Base-by-base conservation (phyloP, 768 basidiomycete species). In the Pleurotus cornucopiae region DNA sequence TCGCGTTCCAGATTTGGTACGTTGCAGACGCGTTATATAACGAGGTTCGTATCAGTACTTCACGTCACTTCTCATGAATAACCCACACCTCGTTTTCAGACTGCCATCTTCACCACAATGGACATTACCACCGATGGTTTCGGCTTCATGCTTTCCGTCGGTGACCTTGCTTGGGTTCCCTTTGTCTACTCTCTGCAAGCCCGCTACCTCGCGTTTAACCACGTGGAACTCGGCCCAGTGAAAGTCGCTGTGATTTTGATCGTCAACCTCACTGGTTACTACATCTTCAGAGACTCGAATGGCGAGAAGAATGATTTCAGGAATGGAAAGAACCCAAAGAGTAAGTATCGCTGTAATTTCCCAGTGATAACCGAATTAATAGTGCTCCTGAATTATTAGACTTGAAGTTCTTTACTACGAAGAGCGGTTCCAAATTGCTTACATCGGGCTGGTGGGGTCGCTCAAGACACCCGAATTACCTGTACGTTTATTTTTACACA, bases 61-160 rank as follows among this genome's bases (percentile, higher is more conserved):
- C 34, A n/a, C 4, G 9, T 49, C 3, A 41, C 46, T 21, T 43
- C 55, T 26, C 16, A 37, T 13, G 18, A 26, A 18, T 46, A 25
- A 18, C 47, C 57, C 12, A 25, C 51, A 21, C 30, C 43, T 43
- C 16, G 46, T 11, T 16, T 38, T 0, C 61, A 97, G 92, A 81
- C 90, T 1, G 88, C 91, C 7, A 80, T 99, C 61, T 79, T 98
- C 56, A 95, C 92, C 1, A 94, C 89, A 3, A 99, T 99, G 91
- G 97, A 99, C 66, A 95, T 99, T 66, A 95, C 88, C 2, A 91
- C 90, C 9, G 97, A 99, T 63, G 97, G 97, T 9, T 98, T 98
- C 64, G 97, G 97, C 5, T 98, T 94, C 80, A 99, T 99, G 97
- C 87, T 99, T 25, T 73, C 93, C 4, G 81, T 96, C 46, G 96